phyloP scores from a whole-genome alignment of 495 filamentous ascomycete species.

The Daldinia concentrica region DNA sequence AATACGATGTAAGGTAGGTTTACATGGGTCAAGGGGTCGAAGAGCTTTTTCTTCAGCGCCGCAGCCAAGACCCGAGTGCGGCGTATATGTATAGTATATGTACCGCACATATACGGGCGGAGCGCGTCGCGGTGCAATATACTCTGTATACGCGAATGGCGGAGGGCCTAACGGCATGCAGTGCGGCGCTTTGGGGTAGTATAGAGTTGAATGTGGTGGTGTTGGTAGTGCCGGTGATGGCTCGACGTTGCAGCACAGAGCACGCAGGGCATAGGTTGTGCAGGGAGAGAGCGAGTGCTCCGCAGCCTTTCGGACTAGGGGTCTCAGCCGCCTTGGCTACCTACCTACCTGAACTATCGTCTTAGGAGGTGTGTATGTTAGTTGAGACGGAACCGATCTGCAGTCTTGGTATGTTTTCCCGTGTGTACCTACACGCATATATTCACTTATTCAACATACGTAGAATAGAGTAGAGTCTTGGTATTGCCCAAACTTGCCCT shows the following conservation, averaged over 20 bases:
- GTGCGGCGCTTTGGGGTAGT: neutral
- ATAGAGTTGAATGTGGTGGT: too few relatives aligned
- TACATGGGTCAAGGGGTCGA: neutral
- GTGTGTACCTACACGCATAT: too few relatives aligned
- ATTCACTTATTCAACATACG: too few relatives aligned
- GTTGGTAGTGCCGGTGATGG: neutral
- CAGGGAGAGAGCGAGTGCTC: neutral
- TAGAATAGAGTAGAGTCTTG: too few relatives aligned
- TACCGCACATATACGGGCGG: neutral
- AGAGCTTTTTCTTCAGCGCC: neutral
- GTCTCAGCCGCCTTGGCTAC: constrained; percentile 1
- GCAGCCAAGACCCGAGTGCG: neutral
- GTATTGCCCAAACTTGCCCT: too few relatives aligned
- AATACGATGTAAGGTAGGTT: neutral
- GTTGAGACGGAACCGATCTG: too few relatives aligned
- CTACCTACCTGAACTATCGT: neutral
- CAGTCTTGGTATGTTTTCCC: too few relatives aligned
- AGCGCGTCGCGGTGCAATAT: neutral
- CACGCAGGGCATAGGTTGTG: neutral
- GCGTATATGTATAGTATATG: neutral
- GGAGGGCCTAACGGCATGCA: neutral
- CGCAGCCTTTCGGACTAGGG: neutral
- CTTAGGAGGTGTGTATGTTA: too few relatives aligned
- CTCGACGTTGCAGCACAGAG: neutral
- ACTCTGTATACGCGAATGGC: neutral